Conservation (phyloP, 768 basidiomycete species). For the Auricularia heimuer region DNA sequence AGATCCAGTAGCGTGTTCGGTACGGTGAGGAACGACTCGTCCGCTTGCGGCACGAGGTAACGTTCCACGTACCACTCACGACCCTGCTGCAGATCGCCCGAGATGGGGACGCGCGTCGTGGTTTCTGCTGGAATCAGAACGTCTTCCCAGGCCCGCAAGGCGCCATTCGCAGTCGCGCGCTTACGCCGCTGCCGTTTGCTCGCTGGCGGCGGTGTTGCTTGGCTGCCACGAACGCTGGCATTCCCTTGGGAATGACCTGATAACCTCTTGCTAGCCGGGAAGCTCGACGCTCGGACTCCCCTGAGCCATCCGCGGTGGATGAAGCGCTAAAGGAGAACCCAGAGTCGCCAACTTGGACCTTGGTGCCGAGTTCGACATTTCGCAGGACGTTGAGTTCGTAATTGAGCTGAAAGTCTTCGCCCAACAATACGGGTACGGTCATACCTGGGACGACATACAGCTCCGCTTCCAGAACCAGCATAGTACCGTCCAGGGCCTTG, state of each 20-base stretch:
- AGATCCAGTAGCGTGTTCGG: not conserved
- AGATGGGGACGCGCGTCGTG: not conserved
- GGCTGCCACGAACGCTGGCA: not conserved
- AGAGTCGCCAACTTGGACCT: constrained; percentile 12
- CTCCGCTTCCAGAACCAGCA: not conserved
- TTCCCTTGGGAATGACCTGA: not conserved
- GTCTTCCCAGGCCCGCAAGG: not conserved
- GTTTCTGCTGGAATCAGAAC: constrained; percentile 4
- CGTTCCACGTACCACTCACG: not conserved
- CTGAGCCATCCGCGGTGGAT: not conserved
- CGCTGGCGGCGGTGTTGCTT: not conserved
- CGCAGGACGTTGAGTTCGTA: constrained; percentile 17
- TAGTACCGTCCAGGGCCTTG: not conserved
- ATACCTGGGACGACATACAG: constrained; percentile 16
- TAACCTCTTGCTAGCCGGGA: not conserved
- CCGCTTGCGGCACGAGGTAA: not conserved
- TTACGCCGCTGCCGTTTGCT: not conserved
- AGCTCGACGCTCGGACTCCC: constrained; percentile 2
- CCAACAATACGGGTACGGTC: constrained; percentile 22
- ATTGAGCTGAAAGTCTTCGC: constrained; percentile 19
- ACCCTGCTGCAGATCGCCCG: not conserved
- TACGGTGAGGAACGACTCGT: not conserved
- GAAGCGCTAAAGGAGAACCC: constrained; percentile 8
- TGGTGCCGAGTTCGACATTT: constrained; percentile 3
- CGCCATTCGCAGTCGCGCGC: not conserved